These are phyloP conservation scores for Paramecium pentaurelia DNA, from an alignment of 73 alveolate species.

Conservation along the genomic window DNA sequence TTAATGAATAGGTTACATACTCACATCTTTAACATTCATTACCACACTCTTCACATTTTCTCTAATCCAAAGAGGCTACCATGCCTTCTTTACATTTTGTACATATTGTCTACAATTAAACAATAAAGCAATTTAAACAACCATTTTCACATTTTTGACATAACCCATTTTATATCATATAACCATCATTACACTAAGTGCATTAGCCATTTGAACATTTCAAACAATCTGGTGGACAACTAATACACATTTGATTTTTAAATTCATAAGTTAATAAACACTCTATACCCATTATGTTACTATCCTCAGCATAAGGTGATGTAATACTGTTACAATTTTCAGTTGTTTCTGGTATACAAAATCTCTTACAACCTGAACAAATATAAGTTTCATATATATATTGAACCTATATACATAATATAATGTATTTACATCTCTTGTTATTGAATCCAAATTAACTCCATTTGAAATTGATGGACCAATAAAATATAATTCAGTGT, in stretches of 20 bases:
- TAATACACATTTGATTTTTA: background rate
- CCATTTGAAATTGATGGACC: background rate
- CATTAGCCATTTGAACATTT: background rate
- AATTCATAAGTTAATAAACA: background rate
- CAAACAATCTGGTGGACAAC: background rate
- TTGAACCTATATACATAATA: background rate
- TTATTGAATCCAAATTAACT: background rate
- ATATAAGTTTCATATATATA: background rate
- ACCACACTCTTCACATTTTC: background rate
- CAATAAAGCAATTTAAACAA: background rate
- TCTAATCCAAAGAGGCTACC: background rate
- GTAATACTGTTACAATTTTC: background rate
- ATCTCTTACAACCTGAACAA: slow-evolving; percentile 14
- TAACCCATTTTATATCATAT: background rate
- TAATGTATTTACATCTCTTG: background rate
- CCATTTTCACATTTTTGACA: background rate
- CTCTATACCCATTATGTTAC: background rate
- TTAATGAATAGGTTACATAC: background rate
- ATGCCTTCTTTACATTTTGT: background rate
- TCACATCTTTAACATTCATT: background rate
- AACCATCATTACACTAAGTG: background rate
- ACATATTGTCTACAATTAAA: background rate
- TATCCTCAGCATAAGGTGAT: background rate
- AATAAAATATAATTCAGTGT: background rate
- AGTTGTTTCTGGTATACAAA: background rate